These are phyloP conservation scores for Onygenales sp. DNA, from an alignment of 2,329 filamentous ascomycete species.

Conservation along the genomic window DNA sequence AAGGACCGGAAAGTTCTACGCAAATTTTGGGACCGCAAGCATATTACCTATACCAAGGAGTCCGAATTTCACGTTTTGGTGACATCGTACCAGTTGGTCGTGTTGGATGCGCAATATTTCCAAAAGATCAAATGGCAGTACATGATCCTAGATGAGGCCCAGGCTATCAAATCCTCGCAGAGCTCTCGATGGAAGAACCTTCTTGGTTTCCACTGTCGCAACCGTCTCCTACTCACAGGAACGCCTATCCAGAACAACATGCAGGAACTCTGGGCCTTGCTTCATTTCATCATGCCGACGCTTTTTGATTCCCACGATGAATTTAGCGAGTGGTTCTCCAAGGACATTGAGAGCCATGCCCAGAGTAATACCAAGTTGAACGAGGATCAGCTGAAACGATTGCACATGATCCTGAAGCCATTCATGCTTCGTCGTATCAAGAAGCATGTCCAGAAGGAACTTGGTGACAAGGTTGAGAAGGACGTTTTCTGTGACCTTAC, in stretches of 20 bases:
- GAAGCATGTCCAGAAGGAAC: slow-evolving; percentile 98
- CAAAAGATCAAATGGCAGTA: slow-evolving; percentile 99
- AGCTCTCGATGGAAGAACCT: slow-evolving; percentile 96
- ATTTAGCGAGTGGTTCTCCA: slow-evolving; percentile 46
- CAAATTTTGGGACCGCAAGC: slow-evolving; percentile 98
- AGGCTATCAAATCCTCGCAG: slow-evolving; percentile 96
- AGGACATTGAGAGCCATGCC: slow-evolving; percentile 84
- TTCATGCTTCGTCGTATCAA: slow-evolving; percentile 99
- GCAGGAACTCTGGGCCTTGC: slow-evolving; percentile 94
- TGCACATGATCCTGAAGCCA: slow-evolving; percentile 98
- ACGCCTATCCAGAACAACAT: slow-evolving; percentile 99
- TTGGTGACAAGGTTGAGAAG: slow-evolving; percentile 96
- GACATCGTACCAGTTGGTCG: slow-evolving; percentile 94
- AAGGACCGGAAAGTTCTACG: slow-evolving; percentile 90
- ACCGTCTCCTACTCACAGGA: slow-evolving; percentile 84
- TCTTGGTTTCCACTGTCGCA: slow-evolving; percentile 88
- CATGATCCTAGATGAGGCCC: slow-evolving; percentile 98
- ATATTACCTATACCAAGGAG: slow-evolving; percentile 88
- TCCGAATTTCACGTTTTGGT: slow-evolving; percentile 93
- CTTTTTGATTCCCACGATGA: slow-evolving; percentile 62
- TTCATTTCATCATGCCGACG: slow-evolving; percentile 99
- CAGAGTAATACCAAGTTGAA: slow-evolving; percentile 99
- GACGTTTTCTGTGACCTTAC: slow-evolving; percentile 96
- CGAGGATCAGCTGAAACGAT: slow-evolving; percentile 88
- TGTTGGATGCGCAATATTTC: slow-evolving; percentile 93